Conservation (phyloP, 805 yeast genomes). For the Candida patagonica region DNA sequence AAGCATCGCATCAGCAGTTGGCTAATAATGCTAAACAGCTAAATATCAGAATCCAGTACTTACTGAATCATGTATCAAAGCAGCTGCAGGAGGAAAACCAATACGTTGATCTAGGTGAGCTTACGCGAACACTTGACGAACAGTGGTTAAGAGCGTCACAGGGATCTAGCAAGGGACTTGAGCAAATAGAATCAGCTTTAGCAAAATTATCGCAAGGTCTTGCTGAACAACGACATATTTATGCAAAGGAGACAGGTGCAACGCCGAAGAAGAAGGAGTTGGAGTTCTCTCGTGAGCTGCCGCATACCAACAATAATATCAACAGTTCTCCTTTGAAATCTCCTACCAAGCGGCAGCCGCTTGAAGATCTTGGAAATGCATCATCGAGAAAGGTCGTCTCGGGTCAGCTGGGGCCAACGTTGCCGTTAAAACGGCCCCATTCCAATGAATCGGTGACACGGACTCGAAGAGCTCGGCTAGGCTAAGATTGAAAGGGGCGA, state of each 20-base stretch:
- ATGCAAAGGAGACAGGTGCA: background rate
- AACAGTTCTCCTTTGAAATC: constrained; percentile 1
- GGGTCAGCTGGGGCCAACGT: too few relatives aligned
- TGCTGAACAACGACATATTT: background rate
- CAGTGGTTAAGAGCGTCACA: background rate
- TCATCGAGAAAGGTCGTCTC: too few relatives aligned
- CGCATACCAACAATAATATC: constrained; percentile 8
- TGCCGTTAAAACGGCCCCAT: too few relatives aligned
- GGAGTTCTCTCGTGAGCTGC: constrained; percentile 10
- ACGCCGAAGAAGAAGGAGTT: constrained; percentile 8
- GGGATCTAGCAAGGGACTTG: background rate
- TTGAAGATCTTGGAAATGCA: constrained; percentile 5
- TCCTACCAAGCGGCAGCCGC: constrained; percentile 5
- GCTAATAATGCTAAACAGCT: constrained; percentile 1
- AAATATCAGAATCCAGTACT: background rate
- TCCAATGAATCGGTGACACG: too few relatives aligned
- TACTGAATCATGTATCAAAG: constrained; percentile 2
- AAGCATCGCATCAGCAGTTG: background rate
- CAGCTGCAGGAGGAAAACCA: constrained; percentile 3
- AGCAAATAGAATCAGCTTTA: background rate
- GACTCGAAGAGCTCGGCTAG: too few relatives aligned
- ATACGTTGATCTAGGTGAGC: background rate
- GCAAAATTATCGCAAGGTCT: background rate
- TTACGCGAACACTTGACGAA: background rate
- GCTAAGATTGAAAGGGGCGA: too few relatives aligned